Conservation (phyloP, 495 filamentous ascomycete species). For the Annulohypoxylon moriforme region DNA sequence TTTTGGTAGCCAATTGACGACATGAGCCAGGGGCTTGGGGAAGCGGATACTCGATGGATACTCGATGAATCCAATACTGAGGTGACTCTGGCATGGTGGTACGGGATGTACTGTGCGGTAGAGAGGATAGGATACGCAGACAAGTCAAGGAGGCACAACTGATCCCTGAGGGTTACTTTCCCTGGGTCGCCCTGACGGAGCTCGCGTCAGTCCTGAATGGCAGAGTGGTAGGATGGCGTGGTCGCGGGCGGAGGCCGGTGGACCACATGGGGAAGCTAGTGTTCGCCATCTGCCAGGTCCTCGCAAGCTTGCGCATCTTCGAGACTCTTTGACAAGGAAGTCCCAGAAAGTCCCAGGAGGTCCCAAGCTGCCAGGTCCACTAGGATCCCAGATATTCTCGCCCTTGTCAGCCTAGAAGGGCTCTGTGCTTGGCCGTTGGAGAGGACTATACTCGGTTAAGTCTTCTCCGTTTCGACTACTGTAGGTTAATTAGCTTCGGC, state of each 20-base stretch:
- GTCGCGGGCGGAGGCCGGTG: constrained; percentile 27
- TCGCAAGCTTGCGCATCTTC: constrained; percentile 22
- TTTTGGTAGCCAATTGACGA: constrained; percentile 36
- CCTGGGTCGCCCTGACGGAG: constrained; percentile 37
- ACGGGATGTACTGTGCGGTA: constrained; percentile 14
- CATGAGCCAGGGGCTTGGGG: constrained; percentile 39
- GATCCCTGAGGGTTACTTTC: constrained; percentile 27
- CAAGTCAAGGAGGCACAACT: constrained; percentile 10
- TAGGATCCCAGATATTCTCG: constrained; percentile 23
- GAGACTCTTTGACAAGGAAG: constrained; percentile 14
- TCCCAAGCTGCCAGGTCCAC: constrained; percentile 6
- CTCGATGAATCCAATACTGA: constrained; percentile 22
- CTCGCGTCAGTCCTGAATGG: constrained; percentile 29
- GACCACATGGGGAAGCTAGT: constrained; percentile 44
- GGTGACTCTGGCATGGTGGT: constrained; percentile 14
- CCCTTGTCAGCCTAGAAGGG: constrained; percentile 21
- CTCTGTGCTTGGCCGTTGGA: constrained; percentile 34
- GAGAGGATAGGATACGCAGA: constrained; percentile 9
- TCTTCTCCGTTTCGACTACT: constrained; percentile 39
- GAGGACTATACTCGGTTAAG: constrained; percentile 34
- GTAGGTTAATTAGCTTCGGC: constrained; percentile 38
- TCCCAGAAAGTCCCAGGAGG: neutral
- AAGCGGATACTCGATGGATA: constrained; percentile 35
- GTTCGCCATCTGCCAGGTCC: constrained; percentile 40
- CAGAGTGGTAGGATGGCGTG: constrained; percentile 25